phyloP scores from a whole-genome alignment of 345 rosid genomes.

The Citrus trifoliata region DNA sequence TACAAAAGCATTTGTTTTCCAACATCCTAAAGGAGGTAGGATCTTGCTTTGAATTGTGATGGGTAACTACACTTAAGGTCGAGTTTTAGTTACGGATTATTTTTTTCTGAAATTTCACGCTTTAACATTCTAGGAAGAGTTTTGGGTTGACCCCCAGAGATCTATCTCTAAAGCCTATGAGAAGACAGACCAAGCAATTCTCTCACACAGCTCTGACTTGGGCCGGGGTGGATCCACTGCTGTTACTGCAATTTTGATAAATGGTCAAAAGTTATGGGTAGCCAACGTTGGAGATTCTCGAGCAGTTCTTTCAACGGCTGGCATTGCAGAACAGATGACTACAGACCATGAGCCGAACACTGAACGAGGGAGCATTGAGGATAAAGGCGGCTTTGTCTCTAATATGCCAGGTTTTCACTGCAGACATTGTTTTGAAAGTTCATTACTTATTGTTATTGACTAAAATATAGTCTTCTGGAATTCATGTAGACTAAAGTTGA shows the following conservation, averaged over 20 bases:
- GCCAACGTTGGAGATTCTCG: constrained; percentile 74
- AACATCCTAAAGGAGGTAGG: constrained; percentile 64
- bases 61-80: background rate
- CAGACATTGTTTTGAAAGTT: background rate
- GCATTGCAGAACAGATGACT: constrained; percentile 49
- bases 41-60: constrained; percentile 6
- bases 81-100: constrained; percentile 2
- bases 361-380: constrained; percentile 63
- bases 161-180: constrained; percentile 66
- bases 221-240: constrained; percentile 85
- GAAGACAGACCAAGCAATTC: constrained; percentile 63
- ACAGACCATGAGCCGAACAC: constrained; percentile 71
- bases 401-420: constrained; percentile 58
- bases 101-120: constrained; percentile 10
- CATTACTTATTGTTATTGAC: background rate
- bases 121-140: constrained; percentile 45
- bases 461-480: background rate
- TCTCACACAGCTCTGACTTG: constrained; percentile 51
- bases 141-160: constrained; percentile 56
- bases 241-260: constrained; percentile 64
- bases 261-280: constrained; percentile 50
- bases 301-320: constrained; percentile 59
- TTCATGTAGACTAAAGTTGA: background rate
- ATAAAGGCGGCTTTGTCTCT: constrained; percentile 73
- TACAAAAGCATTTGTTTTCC: constrained; percentile 65